Base-by-base conservation (phyloP, 1,284 basidiomycete genomes). In the Leccinum subrobustum region DNA sequence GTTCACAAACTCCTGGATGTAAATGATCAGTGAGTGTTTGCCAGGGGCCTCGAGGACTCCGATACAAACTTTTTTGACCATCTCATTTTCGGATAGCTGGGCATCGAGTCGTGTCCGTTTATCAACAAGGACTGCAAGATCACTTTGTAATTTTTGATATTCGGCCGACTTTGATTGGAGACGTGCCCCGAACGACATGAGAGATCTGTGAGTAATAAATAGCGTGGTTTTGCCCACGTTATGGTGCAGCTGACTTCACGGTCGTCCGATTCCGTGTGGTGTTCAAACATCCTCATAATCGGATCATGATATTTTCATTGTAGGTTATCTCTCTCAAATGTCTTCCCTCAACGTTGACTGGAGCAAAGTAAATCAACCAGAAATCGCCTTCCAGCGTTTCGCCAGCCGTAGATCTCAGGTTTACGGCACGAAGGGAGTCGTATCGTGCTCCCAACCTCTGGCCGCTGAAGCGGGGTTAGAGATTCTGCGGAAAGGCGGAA, bases 31-130 rank as follows among this genome's bases (percentile, higher is more conserved):
- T 57, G 23, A 53, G 50, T n/a, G 27, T 54, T 8, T 12, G 51
- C 14, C n/a, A 50, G 31, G 35, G 35, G 53, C 33, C 2, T 1
- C 33, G 33, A 51, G 52, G 31, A 11, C 11, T 47, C 44, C 18
- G 48, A 23, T 33, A 66, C 75, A 18, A 60, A 91, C 95, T 85
- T 96, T 94, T 69, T 94, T 87, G 42, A 98, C 96, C 60, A 88
- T 80, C 74, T 96, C 91, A 76, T 96, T 98, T 78, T 98, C 96
- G 16, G 89, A 89, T 54, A 92, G 79, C 73, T 98, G 96, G 0
- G 94, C 88, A 65, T 95, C 95, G 20, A 97, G 81, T 56, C 86
- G 82, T 70, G 96, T 93, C 52, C 91, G 81, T 14, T 87, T 88
- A 65, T 93, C 92, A 47, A 97, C 88, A 4, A 84, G 80, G 57